Percentiles rank a stretch among this genome's conserved stretches.
phyloP scores from a whole-genome alignment of 768 basidiomycete genomes.

The Boletus subcaerulescens region DNA sequence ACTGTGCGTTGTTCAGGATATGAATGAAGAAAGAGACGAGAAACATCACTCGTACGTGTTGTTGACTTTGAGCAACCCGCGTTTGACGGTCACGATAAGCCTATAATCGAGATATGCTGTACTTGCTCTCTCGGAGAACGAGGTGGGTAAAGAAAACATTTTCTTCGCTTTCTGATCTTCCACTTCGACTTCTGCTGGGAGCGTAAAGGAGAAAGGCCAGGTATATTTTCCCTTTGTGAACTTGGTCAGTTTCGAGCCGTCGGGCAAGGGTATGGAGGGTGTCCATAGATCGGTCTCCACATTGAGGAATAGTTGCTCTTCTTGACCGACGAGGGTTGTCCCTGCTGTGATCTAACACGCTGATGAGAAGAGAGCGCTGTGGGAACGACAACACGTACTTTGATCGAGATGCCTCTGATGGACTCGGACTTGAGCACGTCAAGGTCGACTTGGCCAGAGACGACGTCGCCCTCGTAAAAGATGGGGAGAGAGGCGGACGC shows the following conservation, averaged over 20 bases:
- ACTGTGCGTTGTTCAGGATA: slow-evolving; percentile 17
- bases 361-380: background rate
- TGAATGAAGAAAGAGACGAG: too few relatives aligned
- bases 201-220: slow-evolving; percentile 47
- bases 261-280: slow-evolving; percentile 22
- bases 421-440: slow-evolving; percentile 49
- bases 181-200: slow-evolving; percentile 43
- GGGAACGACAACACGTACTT: slow-evolving; percentile 28
- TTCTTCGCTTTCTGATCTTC: slow-evolving; percentile 37
- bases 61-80: slow-evolving; percentile 47
- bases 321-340: slow-evolving; percentile 54
- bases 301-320: slow-evolving; percentile 47
- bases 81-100: slow-evolving; percentile 47
- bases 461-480: slow-evolving; percentile 46
- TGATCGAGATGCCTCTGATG: slow-evolving; percentile 46
- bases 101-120: slow-evolving; percentile 57
- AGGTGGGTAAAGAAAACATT: slow-evolving; percentile 46
- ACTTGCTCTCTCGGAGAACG: slow-evolving; percentile 53
- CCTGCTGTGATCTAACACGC: slow-evolving; percentile 38
- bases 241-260: slow-evolving; percentile 24
- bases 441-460: slow-evolving; percentile 51
- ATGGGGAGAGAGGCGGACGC: slow-evolving; percentile 39
- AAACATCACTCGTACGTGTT: slow-evolving; percentile 37
- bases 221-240: slow-evolving; percentile 45
- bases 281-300: slow-evolving; percentile 44